A percentile compares a stretch with the other conserved stretches of the same genome.
These are phyloP conservation scores for Dendrobium catenatum DNA, from an alignment of 106 monocot genomes.

Conservation along the genomic window DNA sequence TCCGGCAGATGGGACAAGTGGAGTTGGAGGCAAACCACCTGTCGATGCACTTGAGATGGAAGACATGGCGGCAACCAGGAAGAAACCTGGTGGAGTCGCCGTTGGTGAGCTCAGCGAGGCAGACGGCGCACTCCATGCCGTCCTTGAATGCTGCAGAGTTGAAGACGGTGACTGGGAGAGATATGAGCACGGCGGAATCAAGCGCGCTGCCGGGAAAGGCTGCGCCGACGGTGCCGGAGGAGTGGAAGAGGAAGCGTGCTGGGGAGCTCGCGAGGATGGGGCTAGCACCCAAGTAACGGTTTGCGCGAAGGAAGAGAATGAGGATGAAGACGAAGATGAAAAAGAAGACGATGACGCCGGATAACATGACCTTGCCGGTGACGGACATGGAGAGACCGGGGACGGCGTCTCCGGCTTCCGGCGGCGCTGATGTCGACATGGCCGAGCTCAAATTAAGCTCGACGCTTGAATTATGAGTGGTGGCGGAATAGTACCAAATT, in stretches of 20 bases:
- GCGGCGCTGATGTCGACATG: not conserved
- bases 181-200: slow-evolving; percentile 10
- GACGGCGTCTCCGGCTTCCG: not conserved
- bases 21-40: slow-evolving; percentile 44
- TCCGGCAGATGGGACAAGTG: slow-evolving; percentile 56
- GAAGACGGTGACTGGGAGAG: slow-evolving; percentile 15
- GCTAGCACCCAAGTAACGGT: not conserved
- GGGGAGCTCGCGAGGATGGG: not conserved
- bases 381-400: not conserved
- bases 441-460: not conserved
- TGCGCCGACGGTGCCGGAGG: not conserved
- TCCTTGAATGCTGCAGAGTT: not conserved
- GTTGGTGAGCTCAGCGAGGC: slow-evolving; percentile 12
- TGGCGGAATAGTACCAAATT: too few relatives aligned
- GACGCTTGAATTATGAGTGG: too few relatives aligned
- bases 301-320: slow-evolving; percentile 16
- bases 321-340: not conserved
- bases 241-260: not conserved
- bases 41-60: slow-evolving; percentile 66
- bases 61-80: slow-evolving; percentile 62
- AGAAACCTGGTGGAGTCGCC: slow-evolving; percentile 32
- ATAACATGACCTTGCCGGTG: not conserved
- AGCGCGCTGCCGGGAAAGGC: slow-evolving; percentile 2
- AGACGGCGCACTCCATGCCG: slow-evolving; percentile 20
- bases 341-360: slow-evolving; percentile 8